phyloP scores from a whole-genome alignment of 2,329 filamentous ascomycete genomes.

The Calonectria pteridis region DNA sequence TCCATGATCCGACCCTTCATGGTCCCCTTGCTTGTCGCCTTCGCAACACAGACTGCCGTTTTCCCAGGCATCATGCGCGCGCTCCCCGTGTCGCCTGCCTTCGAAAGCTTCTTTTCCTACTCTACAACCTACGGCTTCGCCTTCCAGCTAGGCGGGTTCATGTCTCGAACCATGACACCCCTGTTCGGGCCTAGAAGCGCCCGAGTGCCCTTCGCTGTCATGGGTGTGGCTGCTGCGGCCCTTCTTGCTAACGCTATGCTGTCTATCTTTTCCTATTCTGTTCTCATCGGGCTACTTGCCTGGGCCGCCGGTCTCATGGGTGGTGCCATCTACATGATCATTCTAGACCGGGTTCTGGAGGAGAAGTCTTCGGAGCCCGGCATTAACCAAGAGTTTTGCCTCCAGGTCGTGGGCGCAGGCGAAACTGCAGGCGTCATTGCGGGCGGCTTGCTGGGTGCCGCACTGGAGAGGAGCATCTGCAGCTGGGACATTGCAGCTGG shows the following conservation, averaged over 20 bases:
- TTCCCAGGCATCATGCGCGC: conserved; percentile 48
- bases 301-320: conserved; percentile 45
- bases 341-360: conserved; percentile 36
- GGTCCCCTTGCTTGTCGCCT: conserved; percentile 43
- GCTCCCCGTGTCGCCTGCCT: conserved; percentile 36
- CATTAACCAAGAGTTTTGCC: conserved; percentile 43
- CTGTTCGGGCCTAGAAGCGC: conserved; percentile 32
- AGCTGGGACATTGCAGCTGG: conserved; percentile 1
- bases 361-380: conserved; percentile 33
- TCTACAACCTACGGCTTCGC: conserved; percentile 44
- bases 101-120: conserved; percentile 45
- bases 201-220: conserved; percentile 16
- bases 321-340: conserved; percentile 47
- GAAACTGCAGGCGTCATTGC: conserved; percentile 45
- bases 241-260: conserved; percentile 40
- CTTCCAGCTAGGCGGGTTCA: conserved; percentile 47
- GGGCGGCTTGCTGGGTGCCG: conserved; percentile 42
- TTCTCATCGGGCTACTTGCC: conserved; percentile 41
- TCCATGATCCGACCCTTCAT: conserved; percentile 42
- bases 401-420: conserved; percentile 45
- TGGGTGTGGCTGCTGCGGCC: conserved; percentile 22
- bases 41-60: conserved; percentile 39
- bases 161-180: conserved; percentile 40
- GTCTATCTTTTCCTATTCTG: conserved; percentile 36
- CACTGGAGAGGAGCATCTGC: conserved; percentile 44